Base-by-base conservation (phyloP, 2,329 filamentous ascomycete species). In the Xylariales sp. region DNA sequence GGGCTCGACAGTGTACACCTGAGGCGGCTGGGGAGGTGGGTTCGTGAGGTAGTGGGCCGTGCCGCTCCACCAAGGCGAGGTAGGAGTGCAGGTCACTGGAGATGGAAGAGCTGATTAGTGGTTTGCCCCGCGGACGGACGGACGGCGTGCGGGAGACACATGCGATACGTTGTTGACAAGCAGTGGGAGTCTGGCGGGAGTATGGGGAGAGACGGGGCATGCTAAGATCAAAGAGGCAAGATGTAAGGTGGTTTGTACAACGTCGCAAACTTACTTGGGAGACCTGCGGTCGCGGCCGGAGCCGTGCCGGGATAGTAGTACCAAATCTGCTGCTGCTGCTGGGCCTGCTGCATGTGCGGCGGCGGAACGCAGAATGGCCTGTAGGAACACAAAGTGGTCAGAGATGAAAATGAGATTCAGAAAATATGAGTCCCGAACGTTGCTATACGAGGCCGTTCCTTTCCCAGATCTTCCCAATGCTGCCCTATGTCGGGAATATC, bases 1-100 rank as follows among this genome's bases (percentile, higher is more conserved):
- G 6, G 65, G 65, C 55, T 65, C 57, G 39, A 63, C 54, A 8
- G 58, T 43, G 55, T 68, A 68, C 5, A 68, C 45, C 62, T 62
- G 61, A 3, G 64, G 67, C 3, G 48, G 28, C 52, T 48, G 64
- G 9, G 48, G 39, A 7, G 62, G 62, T 32, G 58, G 65, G 59
- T 32, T 68, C 18, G 54, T 68, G 28, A 63, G 59, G 41, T 70
- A 54, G 36, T 70, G 65, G 4, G 58, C 39, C 18, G 62, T 68
- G 23, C 63, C 59, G 7, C 52, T 58, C 41, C 30, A 68, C n/a
- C 23, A 70, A 7, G 68, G 65, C 12, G 68, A 65, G 4, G 23
- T 53, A 2, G 45, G 23, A 12, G 56, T 57, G 43, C 34, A 62
- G 16, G 32, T 58, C 8, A 46, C 64, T 69, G 41, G 23, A 46